Evolutionary conservation across 805 yeast genomes (phyloP).

Genomic region (Saturnispora bothae): DNA sequence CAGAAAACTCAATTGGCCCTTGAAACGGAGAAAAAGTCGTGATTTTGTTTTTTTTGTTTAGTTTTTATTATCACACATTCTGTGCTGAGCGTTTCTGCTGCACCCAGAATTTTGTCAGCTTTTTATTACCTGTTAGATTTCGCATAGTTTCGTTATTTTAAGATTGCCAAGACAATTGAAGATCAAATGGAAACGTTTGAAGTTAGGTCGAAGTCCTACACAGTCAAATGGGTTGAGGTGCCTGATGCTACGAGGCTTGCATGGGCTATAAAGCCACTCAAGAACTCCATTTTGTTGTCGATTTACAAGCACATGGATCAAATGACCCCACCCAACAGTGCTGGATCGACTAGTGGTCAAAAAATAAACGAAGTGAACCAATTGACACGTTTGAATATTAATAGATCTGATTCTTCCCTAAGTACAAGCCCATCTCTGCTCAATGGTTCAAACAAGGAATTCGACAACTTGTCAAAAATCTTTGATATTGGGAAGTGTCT

Average conservation of each 20-base stretch:
- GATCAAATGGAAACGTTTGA: constrained; percentile 92
- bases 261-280: constrained; percentile 77
- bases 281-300: constrained; percentile 40
- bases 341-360: constrained; percentile 13
- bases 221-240: constrained; percentile 83
- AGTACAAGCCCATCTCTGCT: not conserved
- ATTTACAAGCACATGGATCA: constrained; percentile 21
- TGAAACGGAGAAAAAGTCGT: not conserved
- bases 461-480: constrained; percentile 19
- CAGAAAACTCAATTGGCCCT: not conserved
- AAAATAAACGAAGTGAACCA: constrained; percentile 24
- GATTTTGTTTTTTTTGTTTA: no score
- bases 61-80: no score
- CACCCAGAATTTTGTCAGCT: no score
- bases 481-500: constrained; percentile 46
- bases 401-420: not conserved
- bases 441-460: not conserved
- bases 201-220: constrained; percentile 78
- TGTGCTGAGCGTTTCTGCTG: no score
- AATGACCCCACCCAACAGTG: not conserved
- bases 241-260: constrained; percentile 54
- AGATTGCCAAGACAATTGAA: no score
- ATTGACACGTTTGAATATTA: constrained; percentile 23
- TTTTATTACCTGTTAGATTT: no score
- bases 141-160: no score